phyloP scores from a whole-genome alignment of 495 filamentous ascomycete species.

The Collariella sp. region DNA sequence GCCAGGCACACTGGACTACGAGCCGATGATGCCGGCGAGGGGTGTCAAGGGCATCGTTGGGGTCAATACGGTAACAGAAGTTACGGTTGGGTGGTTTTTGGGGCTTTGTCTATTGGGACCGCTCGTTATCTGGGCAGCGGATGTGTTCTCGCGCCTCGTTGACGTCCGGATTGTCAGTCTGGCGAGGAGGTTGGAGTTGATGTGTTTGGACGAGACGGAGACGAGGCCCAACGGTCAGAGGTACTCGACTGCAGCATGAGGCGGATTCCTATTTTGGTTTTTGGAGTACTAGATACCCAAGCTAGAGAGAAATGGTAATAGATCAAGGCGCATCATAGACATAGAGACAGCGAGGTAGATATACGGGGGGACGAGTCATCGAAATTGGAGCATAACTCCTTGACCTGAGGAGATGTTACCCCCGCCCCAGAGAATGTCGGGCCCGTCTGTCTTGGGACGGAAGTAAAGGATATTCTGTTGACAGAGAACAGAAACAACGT shows the following conservation, averaged over 20 bases:
- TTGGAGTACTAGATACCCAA: background rate
- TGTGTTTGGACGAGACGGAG: conserved; percentile 23
- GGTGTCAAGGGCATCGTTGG: conserved; percentile 48
- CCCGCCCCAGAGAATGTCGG: too few relatives aligned
- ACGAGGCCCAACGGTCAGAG: conserved; percentile 16
- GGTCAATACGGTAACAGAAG: conserved; percentile 41
- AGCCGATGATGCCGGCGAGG: conserved; percentile 15
- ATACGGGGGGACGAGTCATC: too few relatives aligned
- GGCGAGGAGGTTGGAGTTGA: conserved; percentile 45
- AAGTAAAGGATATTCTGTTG: too few relatives aligned
- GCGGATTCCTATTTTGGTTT: background rate
- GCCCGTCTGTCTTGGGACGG: too few relatives aligned
- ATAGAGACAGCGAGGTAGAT: too few relatives aligned
- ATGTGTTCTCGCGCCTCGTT: conserved; percentile 51
- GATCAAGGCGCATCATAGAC: too few relatives aligned
- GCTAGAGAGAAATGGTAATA: too few relatives aligned
- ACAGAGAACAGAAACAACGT: too few relatives aligned
- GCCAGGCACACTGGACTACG: conserved; percentile 18
- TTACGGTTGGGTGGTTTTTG: conserved; percentile 43
- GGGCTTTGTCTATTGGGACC: conserved; percentile 43
- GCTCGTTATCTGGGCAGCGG: conserved; percentile 48
- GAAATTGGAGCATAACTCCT: too few relatives aligned
- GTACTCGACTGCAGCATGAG: conserved; percentile 21
- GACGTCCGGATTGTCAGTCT: conserved; percentile 51
- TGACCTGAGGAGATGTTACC: too few relatives aligned